Evolutionary conservation across 768 basidiomycete genomes (phyloP), one percentile per base, ranked within the genome.

Genomic region (Boletales sp.): DNA sequence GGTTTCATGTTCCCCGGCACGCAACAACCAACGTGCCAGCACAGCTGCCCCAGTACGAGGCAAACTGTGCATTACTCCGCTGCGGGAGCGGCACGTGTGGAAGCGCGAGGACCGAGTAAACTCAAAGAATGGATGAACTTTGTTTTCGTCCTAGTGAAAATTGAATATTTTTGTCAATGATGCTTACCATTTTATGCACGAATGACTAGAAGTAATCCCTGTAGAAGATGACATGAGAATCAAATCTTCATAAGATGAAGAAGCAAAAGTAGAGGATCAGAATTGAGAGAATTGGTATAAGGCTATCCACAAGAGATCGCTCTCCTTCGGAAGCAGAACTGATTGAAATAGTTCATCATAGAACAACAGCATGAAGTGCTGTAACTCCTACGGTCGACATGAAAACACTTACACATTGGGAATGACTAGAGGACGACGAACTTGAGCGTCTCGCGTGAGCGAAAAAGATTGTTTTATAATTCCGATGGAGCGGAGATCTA

Each of bases 111-210:
- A 63, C 56, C 65, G 64, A 69, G 72, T 53, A 70, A 67, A 68
- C 72, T 86, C 85, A 85, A 87, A 75, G 84, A 87, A 87, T 86
- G 85, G 85, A 87, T 86, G 78, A 87, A 86, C 84, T 87, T 79
- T 68, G 70, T 46, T 86, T 84, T 86, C 84, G 73, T 86, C 84
- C 67, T 71, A 49, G 36, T 41, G 44, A 28, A 15, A 49, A 19
- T 32, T n/a, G 0, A 3, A 32, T 40, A 5, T 11, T 25, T 14
- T 14, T 25, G 15, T 8, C 6, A n/a, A 14, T 18, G 39, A 25
- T 36, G 11, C 44, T 30, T 44, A 42, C 47, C 52, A 21, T 21
- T 21, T 21, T 21, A 21, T 21, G 4, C 21, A 21, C 21, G 21
- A 21, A 21, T 21, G 21, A 21, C 21, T 21, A 21, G 4, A 21